These are phyloP conservation scores for Pyronema omphalodes DNA, from an alignment of 495 filamentous ascomycete species.

Conservation along the genomic window DNA sequence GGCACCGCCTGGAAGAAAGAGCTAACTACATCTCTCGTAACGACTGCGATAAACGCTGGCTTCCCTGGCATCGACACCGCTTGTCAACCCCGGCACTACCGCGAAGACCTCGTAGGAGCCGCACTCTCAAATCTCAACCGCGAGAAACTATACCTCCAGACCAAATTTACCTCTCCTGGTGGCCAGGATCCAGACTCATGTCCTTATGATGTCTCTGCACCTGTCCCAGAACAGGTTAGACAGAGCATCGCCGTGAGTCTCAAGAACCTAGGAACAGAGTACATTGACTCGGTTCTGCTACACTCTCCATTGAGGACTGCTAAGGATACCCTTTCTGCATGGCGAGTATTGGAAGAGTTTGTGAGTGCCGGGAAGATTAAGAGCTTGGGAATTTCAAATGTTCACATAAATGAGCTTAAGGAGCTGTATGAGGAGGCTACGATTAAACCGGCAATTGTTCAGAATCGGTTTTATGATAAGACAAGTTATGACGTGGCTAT, in stretches of 20 bases:
- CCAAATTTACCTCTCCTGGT: slow-evolving; percentile 51
- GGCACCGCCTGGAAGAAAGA: slow-evolving; percentile 84
- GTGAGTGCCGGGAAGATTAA: slow-evolving; percentile 41
- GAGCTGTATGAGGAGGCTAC: slow-evolving; percentile 30
- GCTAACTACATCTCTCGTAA: slow-evolving; percentile 44
- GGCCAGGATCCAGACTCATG: slow-evolving; percentile 41
- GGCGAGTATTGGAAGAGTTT: slow-evolving; percentile 42
- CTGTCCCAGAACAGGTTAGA: slow-evolving; percentile 42
- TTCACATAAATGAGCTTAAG: slow-evolving; percentile 34
- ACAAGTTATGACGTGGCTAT: slow-evolving; percentile 43
- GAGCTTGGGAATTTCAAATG: slow-evolving; percentile 58
- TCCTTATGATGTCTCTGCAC: slow-evolving; percentile 38
- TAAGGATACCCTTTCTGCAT: slow-evolving; percentile 43
- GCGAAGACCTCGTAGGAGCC: slow-evolving; percentile 50
- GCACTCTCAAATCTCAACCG: slow-evolving; percentile 28
- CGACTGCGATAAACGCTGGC: slow-evolving; percentile 47
- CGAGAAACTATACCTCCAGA: slow-evolving; percentile 42
- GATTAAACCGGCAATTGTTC: slow-evolving; percentile 45
- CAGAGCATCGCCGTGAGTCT: slow-evolving; percentile 49
- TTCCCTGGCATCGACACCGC: slow-evolving; percentile 65
- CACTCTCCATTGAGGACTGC: slow-evolving; percentile 47
- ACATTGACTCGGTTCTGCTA: slow-evolving; percentile 55
- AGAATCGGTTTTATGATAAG: slow-evolving; percentile 51
- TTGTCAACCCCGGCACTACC: slow-evolving; percentile 62
- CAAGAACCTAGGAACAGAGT: slow-evolving; percentile 41